phyloP scores from a whole-genome alignment of 768 basidiomycete species.

The Pholiota molesta region DNA sequence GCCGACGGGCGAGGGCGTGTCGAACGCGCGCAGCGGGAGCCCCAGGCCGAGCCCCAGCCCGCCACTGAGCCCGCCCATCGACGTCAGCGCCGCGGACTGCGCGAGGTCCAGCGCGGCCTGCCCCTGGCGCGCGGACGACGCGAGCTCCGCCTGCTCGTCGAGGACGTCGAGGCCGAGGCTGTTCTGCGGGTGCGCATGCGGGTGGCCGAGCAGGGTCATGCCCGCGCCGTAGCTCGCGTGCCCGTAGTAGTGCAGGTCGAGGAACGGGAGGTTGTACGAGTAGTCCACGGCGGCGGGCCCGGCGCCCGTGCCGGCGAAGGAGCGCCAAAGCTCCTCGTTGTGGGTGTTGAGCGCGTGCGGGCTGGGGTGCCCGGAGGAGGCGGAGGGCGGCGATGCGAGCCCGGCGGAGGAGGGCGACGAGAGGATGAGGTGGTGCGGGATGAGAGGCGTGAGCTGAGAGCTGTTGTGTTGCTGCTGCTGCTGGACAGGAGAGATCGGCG shows the following conservation, averaged over 20 bases:
- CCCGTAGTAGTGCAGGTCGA: slow-evolving; percentile 66
- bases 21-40: slow-evolving; percentile 14
- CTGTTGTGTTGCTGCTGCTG: slow-evolving; percentile 9
- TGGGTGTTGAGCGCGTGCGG: not conserved
- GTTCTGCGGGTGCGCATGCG: slow-evolving; percentile 1
- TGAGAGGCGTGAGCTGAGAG: slow-evolving; percentile 13
- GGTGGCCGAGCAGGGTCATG: not conserved
- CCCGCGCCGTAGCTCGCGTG: slow-evolving; percentile 7
- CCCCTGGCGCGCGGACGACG: slow-evolving; percentile 23
- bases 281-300: slow-evolving; percentile 9
- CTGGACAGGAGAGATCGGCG: slow-evolving; percentile 7
- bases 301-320: slow-evolving; percentile 2
- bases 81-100: slow-evolving; percentile 20
- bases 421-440: slow-evolving; percentile 10
- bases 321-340: slow-evolving; percentile 14
- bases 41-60: slow-evolving; percentile 8
- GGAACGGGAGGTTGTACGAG: slow-evolving; percentile 60
- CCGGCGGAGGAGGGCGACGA: slow-evolving; percentile 7
- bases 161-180: slow-evolving; percentile 16
- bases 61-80: slow-evolving; percentile 9
- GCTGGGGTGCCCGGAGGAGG: slow-evolving; percentile 4
- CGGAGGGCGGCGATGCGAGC: not conserved
- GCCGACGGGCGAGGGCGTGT: slow-evolving; percentile 15
- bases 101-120: slow-evolving; percentile 44
- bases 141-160: slow-evolving; percentile 17